A percentile compares a stretch with the other conserved stretches of the same genome.
Conservation (phyloP, 768 basidiomycete genomes). For the Polyporus arcularius region DNA sequence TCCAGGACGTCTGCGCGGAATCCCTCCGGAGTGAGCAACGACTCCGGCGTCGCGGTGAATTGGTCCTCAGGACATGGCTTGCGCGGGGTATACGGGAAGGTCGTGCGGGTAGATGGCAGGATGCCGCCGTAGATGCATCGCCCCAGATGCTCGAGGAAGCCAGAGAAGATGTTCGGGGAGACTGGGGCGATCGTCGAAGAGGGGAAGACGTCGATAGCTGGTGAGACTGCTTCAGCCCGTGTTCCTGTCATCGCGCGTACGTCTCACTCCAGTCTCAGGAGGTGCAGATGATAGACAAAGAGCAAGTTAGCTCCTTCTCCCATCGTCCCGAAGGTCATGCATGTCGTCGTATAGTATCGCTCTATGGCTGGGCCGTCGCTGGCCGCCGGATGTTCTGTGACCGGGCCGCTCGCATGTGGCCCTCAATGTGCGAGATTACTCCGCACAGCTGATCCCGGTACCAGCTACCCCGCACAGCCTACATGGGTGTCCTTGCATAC, state of each 20-base stretch:
- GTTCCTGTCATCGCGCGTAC: neutral
- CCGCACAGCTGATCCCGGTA: too few relatives aligned
- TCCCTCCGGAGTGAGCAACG: slow-evolving; percentile 24
- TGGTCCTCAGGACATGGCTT: slow-evolving; percentile 24
- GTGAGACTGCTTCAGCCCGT: neutral
- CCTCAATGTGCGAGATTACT: too few relatives aligned
- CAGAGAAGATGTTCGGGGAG: slow-evolving; percentile 52
- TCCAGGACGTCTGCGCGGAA: slow-evolving; percentile 28
- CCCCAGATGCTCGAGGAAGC: slow-evolving; percentile 65
- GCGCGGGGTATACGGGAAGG: slow-evolving; percentile 26
- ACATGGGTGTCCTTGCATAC: too few relatives aligned
- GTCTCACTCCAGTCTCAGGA: neutral
- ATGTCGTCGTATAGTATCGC: slow-evolving; percentile 4
- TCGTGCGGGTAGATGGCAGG: slow-evolving; percentile 40
- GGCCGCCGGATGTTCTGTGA: too few relatives aligned
- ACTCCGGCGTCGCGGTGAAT: slow-evolving; percentile 21
- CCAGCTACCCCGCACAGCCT: too few relatives aligned
- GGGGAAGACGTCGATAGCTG: slow-evolving; percentile 25
- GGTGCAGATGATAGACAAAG: neutral
- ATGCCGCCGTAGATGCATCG: slow-evolving; percentile 56
- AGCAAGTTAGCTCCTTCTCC: neutral
- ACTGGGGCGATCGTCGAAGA: slow-evolving; percentile 23
- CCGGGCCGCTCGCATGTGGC: too few relatives aligned
- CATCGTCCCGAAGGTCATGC: neutral
- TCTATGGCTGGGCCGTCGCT: neutral